Conservation (phyloP, 2,329 filamentous ascomycete genomes). For the Aureobasidium sp. region DNA sequence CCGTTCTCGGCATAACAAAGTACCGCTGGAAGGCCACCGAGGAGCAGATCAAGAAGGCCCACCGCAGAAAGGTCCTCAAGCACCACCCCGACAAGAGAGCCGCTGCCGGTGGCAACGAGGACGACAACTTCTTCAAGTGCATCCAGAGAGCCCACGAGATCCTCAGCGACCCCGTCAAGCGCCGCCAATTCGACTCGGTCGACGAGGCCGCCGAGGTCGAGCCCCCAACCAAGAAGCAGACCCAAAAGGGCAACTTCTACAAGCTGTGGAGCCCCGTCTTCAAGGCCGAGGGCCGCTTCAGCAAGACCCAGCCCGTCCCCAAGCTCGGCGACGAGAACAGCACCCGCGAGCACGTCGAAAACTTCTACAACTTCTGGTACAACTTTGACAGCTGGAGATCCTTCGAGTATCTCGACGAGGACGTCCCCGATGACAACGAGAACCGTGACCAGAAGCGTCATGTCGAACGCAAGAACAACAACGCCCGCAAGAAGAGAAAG, state of each 20-base stretch:
- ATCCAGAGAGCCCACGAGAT: constrained; percentile 97
- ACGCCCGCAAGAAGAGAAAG: constrained; percentile 98
- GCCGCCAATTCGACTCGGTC: constrained; percentile 92
- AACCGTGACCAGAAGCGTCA: constrained; percentile 99
- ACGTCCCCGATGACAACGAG: constrained; percentile 97
- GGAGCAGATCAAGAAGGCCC: constrained; percentile 97
- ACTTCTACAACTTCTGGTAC: constrained; percentile 99
- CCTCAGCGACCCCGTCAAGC: constrained; percentile 83
- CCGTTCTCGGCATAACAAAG: constrained; percentile 85
- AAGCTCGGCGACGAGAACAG: constrained; percentile 76
- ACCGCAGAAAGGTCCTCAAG: constrained; percentile 98
- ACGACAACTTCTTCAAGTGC: constrained; percentile 99
- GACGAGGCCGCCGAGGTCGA: constrained; percentile 91
- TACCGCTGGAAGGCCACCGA: constrained; percentile 90
- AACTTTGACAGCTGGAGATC: constrained; percentile 97
- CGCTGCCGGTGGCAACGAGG: constrained; percentile 75
- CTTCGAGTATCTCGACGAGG: constrained; percentile 98
- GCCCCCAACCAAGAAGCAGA: constrained; percentile 85
- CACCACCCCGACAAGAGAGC: constrained; percentile 99
- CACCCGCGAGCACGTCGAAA: constrained; percentile 81
- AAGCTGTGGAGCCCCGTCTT: constrained; percentile 90
- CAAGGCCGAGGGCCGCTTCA: constrained; percentile 88
- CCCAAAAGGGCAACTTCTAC: constrained; percentile 70
- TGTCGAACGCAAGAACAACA: constrained; percentile 96
- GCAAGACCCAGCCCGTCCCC: constrained; percentile 82